Conservation (phyloP, 2,329 filamentous ascomycete genomes). For the Kalmusia sp. region DNA sequence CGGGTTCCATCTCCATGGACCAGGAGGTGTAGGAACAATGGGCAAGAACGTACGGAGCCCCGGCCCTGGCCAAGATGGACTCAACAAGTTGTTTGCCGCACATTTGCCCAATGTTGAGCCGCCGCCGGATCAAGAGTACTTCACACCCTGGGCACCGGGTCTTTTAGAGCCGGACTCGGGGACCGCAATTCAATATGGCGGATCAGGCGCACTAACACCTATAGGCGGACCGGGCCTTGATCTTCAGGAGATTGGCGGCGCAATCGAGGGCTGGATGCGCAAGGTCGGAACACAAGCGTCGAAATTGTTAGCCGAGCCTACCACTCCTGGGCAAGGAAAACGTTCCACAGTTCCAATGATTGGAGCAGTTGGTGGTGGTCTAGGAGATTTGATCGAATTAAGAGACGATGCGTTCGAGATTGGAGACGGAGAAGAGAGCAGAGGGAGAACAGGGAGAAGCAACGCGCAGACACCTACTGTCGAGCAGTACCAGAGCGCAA, state of each 20-base stretch:
- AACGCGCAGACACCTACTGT: constrained; percentile 22
- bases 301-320: constrained; percentile 43
- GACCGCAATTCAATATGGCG: constrained; percentile 32
- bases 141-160: constrained; percentile 48
- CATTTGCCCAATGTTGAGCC: constrained; percentile 79
- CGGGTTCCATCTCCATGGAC: constrained; percentile 71
- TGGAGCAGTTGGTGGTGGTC: constrained; percentile 53
- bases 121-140: constrained; percentile 63
- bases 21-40: constrained; percentile 88
- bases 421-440: constrained; percentile 39
- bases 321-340: constrained; percentile 37
- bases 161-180: constrained; percentile 41
- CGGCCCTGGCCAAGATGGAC: constrained; percentile 81
- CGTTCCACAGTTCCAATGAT: constrained; percentile 42
- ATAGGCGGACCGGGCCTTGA: constrained; percentile 47
- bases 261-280: constrained; percentile 88
- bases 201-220: constrained; percentile 39
- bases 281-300: constrained; percentile 74
- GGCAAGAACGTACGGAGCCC: constrained; percentile 72
- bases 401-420: constrained; percentile 62
- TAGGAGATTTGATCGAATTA: constrained; percentile 75
- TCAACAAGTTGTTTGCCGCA: constrained; percentile 84
- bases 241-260: constrained; percentile 84
- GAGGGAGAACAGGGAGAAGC: constrained; percentile 31
- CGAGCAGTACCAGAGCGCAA: constrained; percentile 41